Base-by-base conservation (phyloP, 2,329 filamentous ascomycete genomes). In the Didymellaceae sp. region DNA sequence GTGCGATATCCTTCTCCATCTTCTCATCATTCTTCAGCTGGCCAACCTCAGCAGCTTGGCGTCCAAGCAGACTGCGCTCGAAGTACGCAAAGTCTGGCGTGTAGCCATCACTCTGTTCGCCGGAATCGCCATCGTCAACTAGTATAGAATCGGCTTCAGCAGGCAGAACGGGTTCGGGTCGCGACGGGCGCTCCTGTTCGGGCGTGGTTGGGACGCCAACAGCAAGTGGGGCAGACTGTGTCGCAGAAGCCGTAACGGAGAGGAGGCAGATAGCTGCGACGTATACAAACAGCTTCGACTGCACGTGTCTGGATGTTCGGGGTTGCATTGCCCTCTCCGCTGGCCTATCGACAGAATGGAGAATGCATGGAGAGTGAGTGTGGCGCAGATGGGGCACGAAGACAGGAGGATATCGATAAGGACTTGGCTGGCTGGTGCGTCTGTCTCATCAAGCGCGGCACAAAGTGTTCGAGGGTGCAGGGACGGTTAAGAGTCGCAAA, bases 281-380 rank as follows among this genome's bases (percentile, higher is more conserved):
- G 49, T 86, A 89, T 63, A 86, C 85, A 67, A 83, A 82, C 66
- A 90, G 82, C 68, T 88, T 86, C 75, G 86, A 87, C 77, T 89
- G 89, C 61, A 89, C 77, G 65, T 82, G 85, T 70, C 82, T 86
- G 72, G 87, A 80, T 73, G 86, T 76, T 24, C 72, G 73, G 62
- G 74, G 75, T 66, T 74, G 75, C 72, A 74, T 74, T 59, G 56
- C 59, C 58, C 61, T 61, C 61, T 58, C 41, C 61, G 51, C 61
- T 64, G 40, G 52, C 52, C 57, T 59, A 64, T 55, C 58, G 52
- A 55, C 46, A 47, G 40, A 21, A 33, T 40, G 33, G 55, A 46
- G 51, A 45, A 60, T 50, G 54, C 61, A 63, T 65, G 55, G 41
- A 53, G 39, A 31, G 51, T 33, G 41, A 22, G 25, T 40, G 33